Evolutionary conservation across 2,329 filamentous ascomycete species (phyloP), one percentile per base, ranked within the genome.

Genomic region (Colletotrichum caudatum): DNA sequence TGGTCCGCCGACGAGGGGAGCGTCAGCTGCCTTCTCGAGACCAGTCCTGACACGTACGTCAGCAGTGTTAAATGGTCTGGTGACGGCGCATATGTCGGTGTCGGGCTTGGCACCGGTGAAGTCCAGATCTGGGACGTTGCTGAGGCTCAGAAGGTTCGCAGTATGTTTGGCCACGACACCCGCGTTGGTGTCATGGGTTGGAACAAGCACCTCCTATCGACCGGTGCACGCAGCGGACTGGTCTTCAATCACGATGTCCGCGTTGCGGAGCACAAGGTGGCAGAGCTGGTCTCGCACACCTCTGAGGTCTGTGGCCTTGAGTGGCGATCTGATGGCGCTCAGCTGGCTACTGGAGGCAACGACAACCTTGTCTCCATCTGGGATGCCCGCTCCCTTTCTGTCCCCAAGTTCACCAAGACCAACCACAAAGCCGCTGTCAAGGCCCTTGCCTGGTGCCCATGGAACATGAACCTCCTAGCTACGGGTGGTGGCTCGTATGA

Each of bases 91-190:
- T 98, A 99, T 80, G 95, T 99, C 75, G 92, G 95, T 74, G 95
- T 98, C 76, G 96, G 96, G 73, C 92, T 99, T 62, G 95, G 95
- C 73, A 94, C 94, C 48, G 96, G 96, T 72, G 96, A 99, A 82
- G 94, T 99, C 48, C 96, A 99, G 85, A 99, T 99, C 84, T 99
- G 96, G 95, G 96, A 98, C 78, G 95, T 98, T 37, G 93, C 97
- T 77, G 96, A 99, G 82, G 91, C 92, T 73, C 92, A 91, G 79
- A 98, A 98, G 89, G 92, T 99, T 71, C 95, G 96, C 81, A 98
- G 94, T 87, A 99, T 99, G 96, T 93, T 94, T 80, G 96, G 96
- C 72, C 96, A 99, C 80, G 95, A 98, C 79, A 95, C 94, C 50
- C 95, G 96, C 66, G 95, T 99, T 74, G 94, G 95, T 79, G 95